Evolutionary conservation across 192 early-diverging fungal genomes (phyloP).

Genomic region (Umbelopsis sp.): DNA sequence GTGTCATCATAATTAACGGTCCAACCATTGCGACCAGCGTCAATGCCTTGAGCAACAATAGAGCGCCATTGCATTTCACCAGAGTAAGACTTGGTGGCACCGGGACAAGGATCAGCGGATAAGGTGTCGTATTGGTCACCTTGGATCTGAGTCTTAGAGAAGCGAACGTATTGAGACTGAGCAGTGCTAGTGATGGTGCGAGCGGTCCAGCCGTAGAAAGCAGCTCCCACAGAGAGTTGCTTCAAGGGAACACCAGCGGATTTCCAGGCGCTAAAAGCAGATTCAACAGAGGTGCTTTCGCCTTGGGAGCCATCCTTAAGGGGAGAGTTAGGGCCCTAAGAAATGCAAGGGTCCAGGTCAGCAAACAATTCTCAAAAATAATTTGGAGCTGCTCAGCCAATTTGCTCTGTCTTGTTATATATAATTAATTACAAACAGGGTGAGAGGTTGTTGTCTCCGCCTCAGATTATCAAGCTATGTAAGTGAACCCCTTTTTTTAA

Average conservation of each 20-base stretch:
- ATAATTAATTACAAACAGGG: background rate
- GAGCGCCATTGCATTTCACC: constrained; percentile 25
- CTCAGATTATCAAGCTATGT: too few species aligned
- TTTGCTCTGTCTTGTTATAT: too few species aligned
- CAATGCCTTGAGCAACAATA: constrained; percentile 13
- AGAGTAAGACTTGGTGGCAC: constrained; percentile 13
- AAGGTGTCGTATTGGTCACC: constrained; percentile 50
- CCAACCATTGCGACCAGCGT: constrained; percentile 7
- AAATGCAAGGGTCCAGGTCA: background rate
- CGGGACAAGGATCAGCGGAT: constrained; percentile 25
- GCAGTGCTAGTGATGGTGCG: constrained; percentile 16
- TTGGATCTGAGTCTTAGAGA: constrained; percentile 43
- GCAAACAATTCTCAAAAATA: background rate
- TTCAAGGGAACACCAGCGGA: constrained; percentile 50
- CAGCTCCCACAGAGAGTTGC: constrained; percentile 53
- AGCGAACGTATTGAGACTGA: constrained; percentile 32
- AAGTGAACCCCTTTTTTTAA: background rate
- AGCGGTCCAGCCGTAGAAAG: constrained; percentile 60
- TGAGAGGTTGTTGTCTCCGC: too few species aligned
- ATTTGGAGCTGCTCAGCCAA: too few species aligned
- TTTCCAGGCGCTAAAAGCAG: constrained; percentile 38
- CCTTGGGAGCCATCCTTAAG: constrained; percentile 32
- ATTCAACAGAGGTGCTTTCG: constrained; percentile 5
- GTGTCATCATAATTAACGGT: background rate
- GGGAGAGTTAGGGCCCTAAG: constrained; percentile 50